These are phyloP conservation scores for Veloboletus limbatus DNA, from an alignment of 1,284 basidiomycete species.

Conservation along the genomic window DNA sequence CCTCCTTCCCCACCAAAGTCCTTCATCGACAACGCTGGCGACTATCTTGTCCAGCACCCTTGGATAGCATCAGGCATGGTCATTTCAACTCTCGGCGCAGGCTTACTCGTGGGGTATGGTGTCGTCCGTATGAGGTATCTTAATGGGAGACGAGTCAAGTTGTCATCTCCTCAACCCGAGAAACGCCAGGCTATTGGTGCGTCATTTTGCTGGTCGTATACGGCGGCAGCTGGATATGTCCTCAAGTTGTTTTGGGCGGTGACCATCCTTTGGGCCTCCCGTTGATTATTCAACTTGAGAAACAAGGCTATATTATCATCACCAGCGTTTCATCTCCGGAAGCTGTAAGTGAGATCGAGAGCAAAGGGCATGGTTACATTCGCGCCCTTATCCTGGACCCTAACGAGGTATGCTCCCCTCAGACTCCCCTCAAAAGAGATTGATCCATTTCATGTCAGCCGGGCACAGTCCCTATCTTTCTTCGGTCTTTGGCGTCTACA, in stretches of 20 bases:
- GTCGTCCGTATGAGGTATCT: slow-evolving; percentile 28
- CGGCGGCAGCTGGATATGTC: slow-evolving; percentile 13
- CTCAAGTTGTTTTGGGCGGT: slow-evolving; percentile 73
- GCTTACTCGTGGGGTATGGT: slow-evolving; percentile 58
- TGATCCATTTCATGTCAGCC: slow-evolving; percentile 42
- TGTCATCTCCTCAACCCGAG: slow-evolving; percentile 38
- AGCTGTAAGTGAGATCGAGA: slow-evolving; percentile 60
- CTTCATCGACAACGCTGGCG: slow-evolving; percentile 43
- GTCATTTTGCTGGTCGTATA: slow-evolving; percentile 26
- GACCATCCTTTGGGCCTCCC: slow-evolving; percentile 69
- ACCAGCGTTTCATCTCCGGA: slow-evolving; percentile 68
- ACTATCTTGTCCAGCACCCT: slow-evolving; percentile 57
- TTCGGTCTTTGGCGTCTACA: slow-evolving; percentile 73
- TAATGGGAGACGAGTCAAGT: slow-evolving; percentile 36
- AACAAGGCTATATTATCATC: slow-evolving; percentile 77
- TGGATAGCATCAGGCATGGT: slow-evolving; percentile 54
- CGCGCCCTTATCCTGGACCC: slow-evolving; percentile 78
- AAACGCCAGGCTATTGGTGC: slow-evolving; percentile 69
- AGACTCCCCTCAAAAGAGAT: neutral
- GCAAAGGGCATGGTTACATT: slow-evolving; percentile 65
- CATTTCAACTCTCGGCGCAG: slow-evolving; percentile 54
- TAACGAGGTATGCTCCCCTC: slow-evolving; percentile 47
- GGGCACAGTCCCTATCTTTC: slow-evolving; percentile 66
- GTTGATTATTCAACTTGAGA: slow-evolving; percentile 68
- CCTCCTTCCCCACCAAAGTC: slow-evolving; percentile 55